phyloP scores from a whole-genome alignment of 805 yeast genomes.

The Millerago galiae region DNA sequence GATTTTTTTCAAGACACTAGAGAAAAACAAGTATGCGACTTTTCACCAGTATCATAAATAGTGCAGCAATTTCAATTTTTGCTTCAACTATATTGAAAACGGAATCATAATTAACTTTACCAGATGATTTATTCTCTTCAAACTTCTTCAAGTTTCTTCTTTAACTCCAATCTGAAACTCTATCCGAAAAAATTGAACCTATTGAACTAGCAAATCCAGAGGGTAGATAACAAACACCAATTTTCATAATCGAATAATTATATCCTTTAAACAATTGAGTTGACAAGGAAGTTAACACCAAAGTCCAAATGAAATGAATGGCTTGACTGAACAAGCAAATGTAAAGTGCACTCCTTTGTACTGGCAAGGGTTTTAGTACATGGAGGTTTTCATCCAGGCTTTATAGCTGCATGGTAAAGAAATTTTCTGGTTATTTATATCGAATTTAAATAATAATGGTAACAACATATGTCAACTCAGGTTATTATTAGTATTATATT shows the following conservation, averaged over 20 bases:
- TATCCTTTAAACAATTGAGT: conserved; percentile 46
- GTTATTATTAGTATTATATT: too few relatives aligned
- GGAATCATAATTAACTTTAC: conserved; percentile 16
- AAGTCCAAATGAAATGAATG: conserved; percentile 62
- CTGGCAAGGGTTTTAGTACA: too few relatives aligned
- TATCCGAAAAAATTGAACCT: conserved; percentile 58
- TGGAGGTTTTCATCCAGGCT: too few relatives aligned
- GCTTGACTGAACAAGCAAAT: conserved; percentile 51
- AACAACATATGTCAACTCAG: too few relatives aligned
- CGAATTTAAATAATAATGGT: too few relatives aligned
- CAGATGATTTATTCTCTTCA: conserved; percentile 16
- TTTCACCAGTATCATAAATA: conserved; percentile 33
- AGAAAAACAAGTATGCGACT: conserved; percentile 52
- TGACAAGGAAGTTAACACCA: conserved; percentile 59
- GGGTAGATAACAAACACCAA: conserved; percentile 73
- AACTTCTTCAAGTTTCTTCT: conserved; percentile 26
- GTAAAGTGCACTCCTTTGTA: too few relatives aligned
- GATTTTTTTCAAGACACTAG: conserved; percentile 57
- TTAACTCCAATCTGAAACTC: conserved; percentile 47
- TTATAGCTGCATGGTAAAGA: too few relatives aligned
- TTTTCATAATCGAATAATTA: conserved; percentile 42
- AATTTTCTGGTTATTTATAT: too few relatives aligned
- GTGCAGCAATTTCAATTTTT: conserved; percentile 42
- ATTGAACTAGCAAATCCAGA: conserved; percentile 61
- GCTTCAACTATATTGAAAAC: conserved; percentile 50